These are phyloP conservation scores for Pythium aquatile DNA, from an alignment of 352 stramenopile genomes.

Conservation along the genomic window DNA sequence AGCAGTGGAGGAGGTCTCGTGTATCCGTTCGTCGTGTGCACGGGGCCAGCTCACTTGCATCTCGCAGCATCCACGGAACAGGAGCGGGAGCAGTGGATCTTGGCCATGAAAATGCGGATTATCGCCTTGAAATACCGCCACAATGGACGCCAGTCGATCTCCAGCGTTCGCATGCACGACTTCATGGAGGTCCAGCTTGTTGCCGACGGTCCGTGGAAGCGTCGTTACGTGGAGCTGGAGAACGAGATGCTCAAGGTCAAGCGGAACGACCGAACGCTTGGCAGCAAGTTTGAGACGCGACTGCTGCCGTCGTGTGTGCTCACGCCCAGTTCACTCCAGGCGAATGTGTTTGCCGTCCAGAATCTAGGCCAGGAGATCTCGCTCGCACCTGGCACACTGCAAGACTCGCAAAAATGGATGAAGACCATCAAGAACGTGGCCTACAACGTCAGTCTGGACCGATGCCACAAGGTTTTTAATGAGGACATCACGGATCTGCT, in stretches of 20 bases:
- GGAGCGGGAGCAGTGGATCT: constrained; percentile 56
- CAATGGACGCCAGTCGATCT: constrained; percentile 21
- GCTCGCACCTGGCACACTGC: constrained; percentile 37
- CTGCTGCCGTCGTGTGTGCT: constrained; percentile 52
- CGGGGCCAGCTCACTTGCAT: constrained; percentile 49
- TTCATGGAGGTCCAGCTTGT: constrained; percentile 60
- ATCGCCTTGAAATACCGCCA: constrained; percentile 64
- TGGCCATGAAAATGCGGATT: constrained; percentile 63
- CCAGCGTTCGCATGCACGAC: constrained; percentile 38
- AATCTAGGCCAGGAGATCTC: constrained; percentile 50
- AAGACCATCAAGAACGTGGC: constrained; percentile 34
- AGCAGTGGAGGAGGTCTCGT: constrained; percentile 22
- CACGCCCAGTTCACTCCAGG: constrained; percentile 40
- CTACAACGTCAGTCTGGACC: constrained; percentile 24
- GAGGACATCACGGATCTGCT: constrained; percentile 47
- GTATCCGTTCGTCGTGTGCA: constrained; percentile 63
- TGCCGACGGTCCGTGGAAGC: constrained; percentile 51
- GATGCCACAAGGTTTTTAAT: constrained; percentile 52
- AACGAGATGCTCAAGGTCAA: constrained; percentile 72
- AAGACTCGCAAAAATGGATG: constrained; percentile 52
- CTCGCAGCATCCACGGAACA: constrained; percentile 44
- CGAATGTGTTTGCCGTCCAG: constrained; percentile 52
- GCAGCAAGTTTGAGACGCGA: constrained; percentile 49
- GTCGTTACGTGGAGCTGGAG: constrained; percentile 57
- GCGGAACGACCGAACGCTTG: constrained; percentile 49